Evolutionary conservation across 768 basidiomycete genomes (phyloP), one percentile per base, ranked within the genome.

Genomic region (Krasilnikovozyma curviuscula): DNA sequence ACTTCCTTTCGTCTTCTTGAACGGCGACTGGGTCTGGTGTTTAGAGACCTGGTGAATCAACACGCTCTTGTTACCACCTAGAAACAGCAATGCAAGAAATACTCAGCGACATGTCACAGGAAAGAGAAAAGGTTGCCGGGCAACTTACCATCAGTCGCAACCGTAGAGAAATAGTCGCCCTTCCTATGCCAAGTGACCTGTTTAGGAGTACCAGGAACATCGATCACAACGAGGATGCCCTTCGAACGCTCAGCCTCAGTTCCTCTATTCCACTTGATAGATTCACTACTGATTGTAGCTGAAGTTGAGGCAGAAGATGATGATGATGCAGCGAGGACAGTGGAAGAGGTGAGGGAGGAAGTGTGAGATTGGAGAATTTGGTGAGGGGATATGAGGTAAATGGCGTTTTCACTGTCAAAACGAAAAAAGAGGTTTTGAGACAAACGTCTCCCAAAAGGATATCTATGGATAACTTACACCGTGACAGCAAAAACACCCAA

Each of bases 21-120:
- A 97, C 10, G 93, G 93, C 5, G 88, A 84, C 66, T 98, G 93
- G 4, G 91, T 95, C 64, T 93, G 82, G 61, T 88, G 78, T 52
- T 82, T 79, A 25, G 83, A 80, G 16, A 93, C 63, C 61, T 98
- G 93, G 61, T 98, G 93, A 44, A 98, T 93, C 76, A 91, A 86
- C 25, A 95, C 83, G 38, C 78, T 76, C 30, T 81, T 79, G 61
- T 84, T 81, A 29, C 71, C 72, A 42, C 78, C 81, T 55, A 31
- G 70, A 71, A 56, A 68, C 73, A 14, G 78, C 23, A 52, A 46
- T 14, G 19, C 8, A 13, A 9, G 18, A 24, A 40, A 35, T 12
- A 30, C 23, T 18, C 10, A 12, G 16, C 24, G 35, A 12, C 18
- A 37, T 10, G 35, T 37, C 35, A 4, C 18, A 10, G 24, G 35